Conservation (phyloP, 2,329 filamentous ascomycete species). For the Colletotrichum echinochloae region DNA sequence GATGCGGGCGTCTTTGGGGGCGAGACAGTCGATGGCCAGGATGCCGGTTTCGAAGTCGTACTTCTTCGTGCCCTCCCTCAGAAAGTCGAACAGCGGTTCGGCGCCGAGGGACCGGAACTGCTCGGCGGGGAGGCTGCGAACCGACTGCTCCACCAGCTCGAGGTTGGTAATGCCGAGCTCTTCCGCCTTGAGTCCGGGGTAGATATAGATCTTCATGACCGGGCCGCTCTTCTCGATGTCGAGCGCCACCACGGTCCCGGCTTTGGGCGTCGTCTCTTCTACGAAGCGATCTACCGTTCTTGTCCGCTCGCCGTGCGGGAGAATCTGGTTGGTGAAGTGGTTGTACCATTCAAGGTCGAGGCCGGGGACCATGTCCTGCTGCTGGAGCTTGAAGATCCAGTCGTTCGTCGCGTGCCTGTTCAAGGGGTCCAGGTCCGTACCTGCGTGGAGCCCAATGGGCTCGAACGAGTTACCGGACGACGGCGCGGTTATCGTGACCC, state of each 20-base stretch:
- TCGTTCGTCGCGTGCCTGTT: conserved; percentile 33
- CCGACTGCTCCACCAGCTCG: conserved; percentile 28
- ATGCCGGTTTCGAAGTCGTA: conserved; percentile 38
- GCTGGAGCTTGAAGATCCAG: conserved; percentile 34
- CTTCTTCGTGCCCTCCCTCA: conserved; percentile 26
- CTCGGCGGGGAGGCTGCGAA: conserved; percentile 23
- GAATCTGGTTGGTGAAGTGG: conserved; percentile 33
- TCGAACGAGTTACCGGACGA: conserved; percentile 35
- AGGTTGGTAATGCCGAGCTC: conserved; percentile 37
- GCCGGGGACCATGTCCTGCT: conserved; percentile 28
- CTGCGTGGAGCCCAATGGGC: conserved; percentile 32
- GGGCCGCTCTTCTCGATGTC: conserved; percentile 38
- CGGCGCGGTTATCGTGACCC: conserved; percentile 17
- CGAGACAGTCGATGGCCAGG: conserved; percentile 33
- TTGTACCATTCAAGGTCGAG: conserved; percentile 37
- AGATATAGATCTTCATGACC: conserved; percentile 39
- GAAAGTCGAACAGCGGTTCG: conserved; percentile 25
- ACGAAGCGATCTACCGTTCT: conserved; percentile 31
- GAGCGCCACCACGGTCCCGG: conserved; percentile 32
- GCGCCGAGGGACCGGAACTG: conserved; percentile 26
- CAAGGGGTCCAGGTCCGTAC: conserved; percentile 34
- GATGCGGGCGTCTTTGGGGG: conserved; percentile 28
- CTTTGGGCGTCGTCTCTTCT: conserved; percentile 34
- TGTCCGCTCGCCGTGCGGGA: conserved; percentile 20
- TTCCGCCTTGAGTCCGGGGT: conserved; percentile 33